phyloP scores from a whole-genome alignment of 495 filamentous ascomycete genomes.

The Darksidea phi region DNA sequence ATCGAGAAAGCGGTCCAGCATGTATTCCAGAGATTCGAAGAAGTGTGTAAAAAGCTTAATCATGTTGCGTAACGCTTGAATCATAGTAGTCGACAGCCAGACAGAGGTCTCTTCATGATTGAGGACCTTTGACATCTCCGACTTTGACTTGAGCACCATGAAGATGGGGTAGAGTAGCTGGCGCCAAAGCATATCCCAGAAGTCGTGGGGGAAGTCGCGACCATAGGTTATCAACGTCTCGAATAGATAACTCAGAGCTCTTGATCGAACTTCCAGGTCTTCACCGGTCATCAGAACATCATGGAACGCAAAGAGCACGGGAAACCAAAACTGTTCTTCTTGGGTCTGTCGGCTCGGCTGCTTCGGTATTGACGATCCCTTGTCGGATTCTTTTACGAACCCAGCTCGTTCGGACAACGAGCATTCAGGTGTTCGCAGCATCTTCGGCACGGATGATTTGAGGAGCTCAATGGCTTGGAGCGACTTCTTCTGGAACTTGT shows the following conservation, averaged over 20 bases:
- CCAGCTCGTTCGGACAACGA: conserved; percentile 67
- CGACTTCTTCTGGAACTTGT: conserved; percentile 95
- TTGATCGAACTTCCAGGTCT: conserved; percentile 91
- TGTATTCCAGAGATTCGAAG: conserved; percentile 91
- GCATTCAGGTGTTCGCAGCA: conserved; percentile 95
- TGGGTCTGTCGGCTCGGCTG: conserved; percentile 64
- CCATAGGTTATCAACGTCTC: conserved; percentile 87
- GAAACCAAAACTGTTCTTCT: conserved; percentile 98
- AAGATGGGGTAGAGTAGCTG: conserved; percentile 97
- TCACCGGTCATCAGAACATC: conserved; percentile 99
- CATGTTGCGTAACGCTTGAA: conserved; percentile 96
- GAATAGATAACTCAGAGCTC: conserved; percentile 91
- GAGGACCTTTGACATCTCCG: conserved; percentile 88
- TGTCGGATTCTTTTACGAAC: conserved; percentile 40
- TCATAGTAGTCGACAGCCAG: conserved; percentile 99
- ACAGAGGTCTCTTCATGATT: conserved; percentile 96
- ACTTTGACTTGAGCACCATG: conserved; percentile 92
- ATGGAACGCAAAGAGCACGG: conserved; percentile 95
- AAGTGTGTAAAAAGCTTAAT: conserved; percentile 98
- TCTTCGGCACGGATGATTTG: conserved; percentile 84
- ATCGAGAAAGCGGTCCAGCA: conserved; percentile 93
- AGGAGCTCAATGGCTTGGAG: conserved; percentile 93
- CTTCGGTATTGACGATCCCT: conserved; percentile 51
- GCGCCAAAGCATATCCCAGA: conserved; percentile 98
- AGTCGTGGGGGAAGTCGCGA: conserved; percentile 85